Conservation (phyloP, 306 rosid species). For the Fragaria vesca region DNA sequence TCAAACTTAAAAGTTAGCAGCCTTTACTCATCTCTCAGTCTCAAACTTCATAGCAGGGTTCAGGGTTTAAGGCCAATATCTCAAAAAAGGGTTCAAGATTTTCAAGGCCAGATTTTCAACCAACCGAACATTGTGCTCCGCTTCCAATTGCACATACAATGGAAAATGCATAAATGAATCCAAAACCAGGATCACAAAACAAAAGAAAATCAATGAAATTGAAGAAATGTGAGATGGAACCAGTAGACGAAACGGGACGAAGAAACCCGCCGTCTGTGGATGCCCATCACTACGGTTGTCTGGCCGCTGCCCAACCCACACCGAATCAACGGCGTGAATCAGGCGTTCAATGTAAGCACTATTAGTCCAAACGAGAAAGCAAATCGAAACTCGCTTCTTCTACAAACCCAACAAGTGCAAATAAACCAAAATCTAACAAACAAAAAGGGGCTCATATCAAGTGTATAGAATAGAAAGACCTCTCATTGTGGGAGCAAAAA, state of each 20-base stretch:
- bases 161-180: too few species aligned
- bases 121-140: neutral
- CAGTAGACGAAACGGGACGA: constrained; percentile 55
- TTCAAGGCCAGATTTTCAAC: too few species aligned
- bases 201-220: neutral
- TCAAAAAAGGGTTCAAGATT: neutral
- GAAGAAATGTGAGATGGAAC: constrained; percentile 57
- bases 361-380: constrained; percentile 35
- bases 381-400: constrained; percentile 25
- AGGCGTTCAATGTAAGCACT: constrained; percentile 58
- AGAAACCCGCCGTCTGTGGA: constrained; percentile 71
- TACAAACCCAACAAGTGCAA: constrained; percentile 32
- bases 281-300: constrained; percentile 92
- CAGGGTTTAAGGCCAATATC: neutral
- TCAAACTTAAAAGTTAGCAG: too few species aligned
- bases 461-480: constrained; percentile 48
- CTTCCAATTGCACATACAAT: neutral
- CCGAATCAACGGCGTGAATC: constrained; percentile 20
- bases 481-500: constrained; percentile 35
- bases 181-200: neutral
- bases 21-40: neutral
- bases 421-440: neutral
- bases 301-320: constrained; percentile 68
- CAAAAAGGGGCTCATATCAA: constrained; percentile 67
- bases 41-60: too few species aligned